phyloP scores from a whole-genome alignment of 768 basidiomycete genomes.

The Agaricus subrufescens region DNA sequence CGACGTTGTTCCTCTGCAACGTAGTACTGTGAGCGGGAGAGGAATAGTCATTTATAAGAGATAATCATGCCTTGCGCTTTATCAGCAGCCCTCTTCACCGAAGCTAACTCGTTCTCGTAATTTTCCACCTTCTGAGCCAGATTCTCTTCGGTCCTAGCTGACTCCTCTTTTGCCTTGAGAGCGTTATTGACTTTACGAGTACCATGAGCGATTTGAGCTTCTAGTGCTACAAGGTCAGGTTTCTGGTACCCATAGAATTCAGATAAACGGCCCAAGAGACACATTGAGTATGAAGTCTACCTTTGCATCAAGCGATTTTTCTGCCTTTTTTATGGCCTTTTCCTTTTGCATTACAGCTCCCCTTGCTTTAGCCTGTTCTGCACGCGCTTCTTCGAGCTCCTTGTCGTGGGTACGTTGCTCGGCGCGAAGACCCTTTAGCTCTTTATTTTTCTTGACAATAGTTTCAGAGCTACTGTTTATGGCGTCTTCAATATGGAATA shows the following conservation, averaged over 20 bases:
- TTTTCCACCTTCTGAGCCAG: conserved; percentile 45
- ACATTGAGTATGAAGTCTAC: conserved; percentile 31
- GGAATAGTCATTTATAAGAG: not conserved
- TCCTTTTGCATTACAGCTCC: conserved; percentile 79
- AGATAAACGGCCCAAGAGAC: not conserved
- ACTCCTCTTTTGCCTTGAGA: conserved; percentile 53
- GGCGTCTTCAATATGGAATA: conserved; percentile 85
- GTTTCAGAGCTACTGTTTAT: conserved; percentile 68
- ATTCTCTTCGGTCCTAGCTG: conserved; percentile 48
- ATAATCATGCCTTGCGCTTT: conserved; percentile 65
- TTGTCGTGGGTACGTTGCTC: conserved; percentile 70
- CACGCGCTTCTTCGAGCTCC: conserved; percentile 66
- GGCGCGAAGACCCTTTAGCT: conserved; percentile 60
- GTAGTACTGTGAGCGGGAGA: not conserved
- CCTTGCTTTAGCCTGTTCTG: conserved; percentile 76
- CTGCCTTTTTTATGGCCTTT: conserved; percentile 83
- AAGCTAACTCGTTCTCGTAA: conserved; percentile 61
- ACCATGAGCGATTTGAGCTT: conserved; percentile 86
- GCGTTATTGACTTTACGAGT: conserved; percentile 75
- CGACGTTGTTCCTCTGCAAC: conserved; percentile 66
- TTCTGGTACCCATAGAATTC: conserved; percentile 38
- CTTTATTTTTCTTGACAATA: conserved; percentile 71
- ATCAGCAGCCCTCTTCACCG: conserved; percentile 65
- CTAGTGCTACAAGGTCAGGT: conserved; percentile 78
- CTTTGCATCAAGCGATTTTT: conserved; percentile 83